These are phyloP conservation scores for Tylopilus vinaceipallidus DNA, from an alignment of 768 basidiomycete genomes.

Conservation along the genomic window DNA sequence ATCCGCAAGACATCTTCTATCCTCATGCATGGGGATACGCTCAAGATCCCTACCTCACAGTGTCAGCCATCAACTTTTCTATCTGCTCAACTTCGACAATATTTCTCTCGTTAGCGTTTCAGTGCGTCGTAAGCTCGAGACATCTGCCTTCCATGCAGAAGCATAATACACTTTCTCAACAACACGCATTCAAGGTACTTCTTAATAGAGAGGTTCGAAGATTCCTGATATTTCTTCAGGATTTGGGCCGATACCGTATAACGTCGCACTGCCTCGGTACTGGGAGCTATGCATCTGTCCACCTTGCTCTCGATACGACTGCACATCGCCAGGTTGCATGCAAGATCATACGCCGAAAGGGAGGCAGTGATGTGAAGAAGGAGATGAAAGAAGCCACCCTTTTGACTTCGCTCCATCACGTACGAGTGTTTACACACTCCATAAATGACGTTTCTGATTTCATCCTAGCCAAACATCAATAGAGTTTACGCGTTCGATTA, in stretches of 20 bases:
- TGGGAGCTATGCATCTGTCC: conserved; percentile 81
- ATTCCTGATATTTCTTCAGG: conserved; percentile 35
- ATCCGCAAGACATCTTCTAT: conserved; percentile 68
- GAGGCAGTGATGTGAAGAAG: conserved; percentile 35
- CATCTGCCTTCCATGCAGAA: conserved; percentile 49
- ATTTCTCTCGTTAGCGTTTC: conserved; percentile 48
- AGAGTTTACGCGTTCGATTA: conserved; percentile 69
- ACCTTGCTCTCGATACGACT: conserved; percentile 66
- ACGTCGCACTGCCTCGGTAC: conserved; percentile 78
- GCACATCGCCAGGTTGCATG: conserved; percentile 77
- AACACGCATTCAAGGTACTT: conserved; percentile 53
- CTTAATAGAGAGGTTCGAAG: neutral
- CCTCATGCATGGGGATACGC: conserved; percentile 71
- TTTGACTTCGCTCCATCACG: conserved; percentile 68
- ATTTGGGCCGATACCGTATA: conserved; percentile 65
- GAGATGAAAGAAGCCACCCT: conserved; percentile 82
- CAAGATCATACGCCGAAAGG: conserved; percentile 73
- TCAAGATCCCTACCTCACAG: conserved; percentile 67
- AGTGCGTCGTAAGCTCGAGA: conserved; percentile 58
- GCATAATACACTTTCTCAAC: conserved; percentile 58
- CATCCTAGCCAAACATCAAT: conserved; percentile 73
- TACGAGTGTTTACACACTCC: conserved; percentile 31
- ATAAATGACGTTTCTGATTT: neutral
- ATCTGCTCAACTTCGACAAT: neutral
- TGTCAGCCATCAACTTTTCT: conserved; percentile 35